Conservation (phyloP, 2,329 filamentous ascomycete species). For the Trichophaea hybrida region DNA sequence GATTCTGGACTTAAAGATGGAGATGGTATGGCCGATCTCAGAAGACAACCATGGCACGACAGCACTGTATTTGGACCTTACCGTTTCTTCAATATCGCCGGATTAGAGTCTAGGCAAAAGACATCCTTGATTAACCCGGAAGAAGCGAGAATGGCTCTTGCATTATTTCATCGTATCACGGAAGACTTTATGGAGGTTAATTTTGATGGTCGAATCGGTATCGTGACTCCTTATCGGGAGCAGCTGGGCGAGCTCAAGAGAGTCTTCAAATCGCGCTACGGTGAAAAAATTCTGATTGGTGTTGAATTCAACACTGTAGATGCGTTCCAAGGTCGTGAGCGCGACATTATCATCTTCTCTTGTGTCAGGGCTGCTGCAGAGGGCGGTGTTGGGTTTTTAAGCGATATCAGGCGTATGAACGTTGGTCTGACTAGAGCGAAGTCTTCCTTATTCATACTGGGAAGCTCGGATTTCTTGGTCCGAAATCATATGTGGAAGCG, state of each 20-base stretch:
- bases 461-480: slow-evolving; percentile 71
- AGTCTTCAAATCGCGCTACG: slow-evolving; percentile 59
- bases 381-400: slow-evolving; percentile 95
- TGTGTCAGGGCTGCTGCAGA: slow-evolving; percentile 88
- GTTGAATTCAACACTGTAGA: slow-evolving; percentile 99
- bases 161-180: slow-evolving; percentile 65
- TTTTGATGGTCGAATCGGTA: slow-evolving; percentile 72
- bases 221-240: slow-evolving; percentile 96
- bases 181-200: slow-evolving; percentile 56
- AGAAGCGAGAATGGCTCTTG: slow-evolving; percentile 74
- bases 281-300: slow-evolving; percentile 55
- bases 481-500: slow-evolving; percentile 85
- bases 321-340: slow-evolving; percentile 91
- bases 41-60: slow-evolving; percentile 71
- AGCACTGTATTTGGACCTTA: slow-evolving; percentile 75
- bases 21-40: slow-evolving; percentile 60
- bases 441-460: slow-evolving; percentile 89
- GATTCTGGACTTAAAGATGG: slow-evolving; percentile 77
- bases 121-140: slow-evolving; percentile 81
- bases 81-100: slow-evolving; percentile 91
- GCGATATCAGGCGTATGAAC: slow-evolving; percentile 97
- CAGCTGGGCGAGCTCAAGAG: slow-evolving; percentile 68
- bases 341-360: slow-evolving; percentile 97
- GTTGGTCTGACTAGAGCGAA: slow-evolving; percentile 94
- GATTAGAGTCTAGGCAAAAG: slow-evolving; percentile 65